phyloP scores from a whole-genome alignment of 1,139 yeast genomes.

The Yamadazyma dendronema region DNA sequence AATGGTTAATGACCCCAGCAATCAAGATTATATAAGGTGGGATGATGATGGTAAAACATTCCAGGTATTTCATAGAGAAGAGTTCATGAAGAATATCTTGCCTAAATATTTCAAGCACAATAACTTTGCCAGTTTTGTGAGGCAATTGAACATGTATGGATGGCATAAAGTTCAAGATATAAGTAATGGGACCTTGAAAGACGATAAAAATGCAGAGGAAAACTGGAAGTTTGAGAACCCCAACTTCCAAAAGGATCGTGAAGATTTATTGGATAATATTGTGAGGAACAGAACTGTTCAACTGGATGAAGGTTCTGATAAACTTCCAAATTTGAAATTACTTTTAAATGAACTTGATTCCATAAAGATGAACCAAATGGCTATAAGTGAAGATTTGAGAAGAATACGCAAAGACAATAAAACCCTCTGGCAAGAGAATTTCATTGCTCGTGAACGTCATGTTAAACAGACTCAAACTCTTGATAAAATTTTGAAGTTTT shows the following conservation, averaged over 20 bases:
- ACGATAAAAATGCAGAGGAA: constrained; percentile 47
- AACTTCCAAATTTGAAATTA: constrained; percentile 47
- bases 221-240: constrained; percentile 81
- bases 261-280: constrained; percentile 73
- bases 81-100: constrained; percentile 76
- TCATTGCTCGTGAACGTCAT: constrained; percentile 78
- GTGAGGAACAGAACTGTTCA: constrained; percentile 45
- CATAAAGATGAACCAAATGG: constrained; percentile 72
- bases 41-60: constrained; percentile 80
- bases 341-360: constrained; percentile 72
- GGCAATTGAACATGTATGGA: constrained; percentile 96
- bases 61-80: constrained; percentile 80
- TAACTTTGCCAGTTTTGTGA: constrained; percentile 90
- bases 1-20: constrained; percentile 82
- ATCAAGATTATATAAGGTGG: constrained; percentile 78
- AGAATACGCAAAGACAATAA: constrained; percentile 87
- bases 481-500: constrained; percentile 81
- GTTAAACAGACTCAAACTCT: constrained; percentile 83
- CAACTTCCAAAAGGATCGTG: constrained; percentile 67
- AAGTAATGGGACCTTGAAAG: constrained; percentile 62
- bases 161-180: constrained; percentile 94
- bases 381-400: constrained; percentile 79
- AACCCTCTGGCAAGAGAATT: constrained; percentile 86
- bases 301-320: constrained; percentile 34
- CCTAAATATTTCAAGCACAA: constrained; percentile 93